Evolutionary conservation across 2,329 filamentous ascomycete species (phyloP).

Genomic region (Aureobasidium sp.): DNA sequence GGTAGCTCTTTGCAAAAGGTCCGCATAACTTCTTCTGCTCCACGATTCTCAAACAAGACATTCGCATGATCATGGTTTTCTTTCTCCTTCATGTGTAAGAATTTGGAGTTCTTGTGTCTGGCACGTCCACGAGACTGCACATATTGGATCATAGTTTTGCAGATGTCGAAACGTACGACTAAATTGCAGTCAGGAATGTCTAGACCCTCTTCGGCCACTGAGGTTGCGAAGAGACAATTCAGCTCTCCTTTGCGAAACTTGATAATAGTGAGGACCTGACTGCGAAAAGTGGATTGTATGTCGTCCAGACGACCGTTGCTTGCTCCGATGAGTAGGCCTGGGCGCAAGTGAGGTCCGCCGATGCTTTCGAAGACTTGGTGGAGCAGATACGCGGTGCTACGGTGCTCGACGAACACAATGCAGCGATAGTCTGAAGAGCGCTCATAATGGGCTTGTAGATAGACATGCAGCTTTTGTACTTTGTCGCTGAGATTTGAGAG

Average conservation of each 20-base stretch:
- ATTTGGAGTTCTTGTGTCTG: constrained; percentile 66
- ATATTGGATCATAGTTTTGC: constrained; percentile 85
- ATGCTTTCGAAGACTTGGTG: constrained; percentile 56
- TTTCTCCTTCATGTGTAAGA: constrained; percentile 73
- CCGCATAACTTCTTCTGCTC: constrained; percentile 56
- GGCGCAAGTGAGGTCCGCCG: constrained; percentile 49
- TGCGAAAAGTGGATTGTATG: constrained; percentile 57
- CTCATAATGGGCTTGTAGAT: constrained; percentile 57
- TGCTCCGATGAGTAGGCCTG: constrained; percentile 58
- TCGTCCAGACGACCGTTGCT: constrained; percentile 35
- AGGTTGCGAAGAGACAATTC: constrained; percentile 57
- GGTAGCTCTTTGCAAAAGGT: constrained; percentile 68
- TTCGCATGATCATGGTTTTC: constrained; percentile 55
- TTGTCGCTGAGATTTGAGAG: constrained; percentile 59
- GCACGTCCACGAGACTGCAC: constrained; percentile 88
- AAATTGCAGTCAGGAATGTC: constrained; percentile 60
- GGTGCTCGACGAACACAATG: constrained; percentile 78
- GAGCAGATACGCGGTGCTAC: constrained; percentile 69
- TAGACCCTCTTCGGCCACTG: constrained; percentile 57
- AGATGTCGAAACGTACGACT: constrained; percentile 75
- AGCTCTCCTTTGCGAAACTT: constrained; percentile 52
- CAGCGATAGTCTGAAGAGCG: constrained; percentile 54
- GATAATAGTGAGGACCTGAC: constrained; percentile 66
- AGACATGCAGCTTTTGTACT: constrained; percentile 52
- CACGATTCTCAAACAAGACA: constrained; percentile 51